Conservation (phyloP, 208 protist genomes). For the Trypanosoma boissoni region DNA sequence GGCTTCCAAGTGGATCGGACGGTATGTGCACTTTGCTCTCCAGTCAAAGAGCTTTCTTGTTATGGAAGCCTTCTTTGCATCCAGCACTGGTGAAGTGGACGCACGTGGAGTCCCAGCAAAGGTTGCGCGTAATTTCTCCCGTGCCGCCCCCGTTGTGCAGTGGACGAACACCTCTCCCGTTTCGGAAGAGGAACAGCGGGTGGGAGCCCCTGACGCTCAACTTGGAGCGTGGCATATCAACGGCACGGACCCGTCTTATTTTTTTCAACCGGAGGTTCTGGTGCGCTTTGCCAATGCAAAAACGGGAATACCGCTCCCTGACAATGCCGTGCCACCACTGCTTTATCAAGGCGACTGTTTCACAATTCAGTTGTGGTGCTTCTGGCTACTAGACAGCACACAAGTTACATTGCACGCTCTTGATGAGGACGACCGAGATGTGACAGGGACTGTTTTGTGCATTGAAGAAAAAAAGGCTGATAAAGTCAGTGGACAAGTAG, state of each 20-base stretch:
- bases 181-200: not conserved
- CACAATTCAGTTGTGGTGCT: conserved; percentile 21
- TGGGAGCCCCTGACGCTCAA: not conserved
- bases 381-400: conserved; percentile 11
- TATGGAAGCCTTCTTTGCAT: conserved; percentile 18
- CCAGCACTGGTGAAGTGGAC: not conserved
- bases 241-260: conserved; percentile 12
- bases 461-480: not conserved
- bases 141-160: not conserved
- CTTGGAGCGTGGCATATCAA: conserved; percentile 8
- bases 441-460: conserved; percentile 4
- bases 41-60: conserved; percentile 14
- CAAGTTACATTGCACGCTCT: conserved; percentile 1
- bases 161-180: too few relatives aligned
- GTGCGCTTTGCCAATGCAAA: conserved; percentile 4
- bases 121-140: not conserved
- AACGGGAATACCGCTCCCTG: not conserved
- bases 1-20: conserved; percentile 5
- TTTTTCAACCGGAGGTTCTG: conserved; percentile 19
- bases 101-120: not conserved
- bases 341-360: conserved; percentile 8
- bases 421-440: conserved; percentile 15
- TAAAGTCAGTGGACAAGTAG: not conserved
- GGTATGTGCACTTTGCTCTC: conserved; percentile 2
- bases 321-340: conserved; percentile 9